phyloP scores from a whole-genome alignment of 2,329 filamentous ascomycete species.

The Talaromyces sp. region DNA sequence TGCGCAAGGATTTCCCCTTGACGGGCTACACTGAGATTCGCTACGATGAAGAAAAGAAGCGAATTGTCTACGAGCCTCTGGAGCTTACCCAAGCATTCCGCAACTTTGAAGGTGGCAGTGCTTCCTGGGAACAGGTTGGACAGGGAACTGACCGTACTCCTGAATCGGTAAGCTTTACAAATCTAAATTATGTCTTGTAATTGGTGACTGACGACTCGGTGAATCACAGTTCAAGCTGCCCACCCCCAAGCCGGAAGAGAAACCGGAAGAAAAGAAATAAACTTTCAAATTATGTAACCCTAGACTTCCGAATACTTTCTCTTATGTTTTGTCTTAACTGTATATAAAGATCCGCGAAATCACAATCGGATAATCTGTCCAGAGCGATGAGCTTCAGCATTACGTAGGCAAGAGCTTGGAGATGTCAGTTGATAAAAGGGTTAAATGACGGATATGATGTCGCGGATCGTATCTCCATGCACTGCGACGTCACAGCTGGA shows the following conservation, averaged over 20 bases:
- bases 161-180: slow-evolving; percentile 50
- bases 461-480: background rate
- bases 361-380: background rate
- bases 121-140: slow-evolving; percentile 65
- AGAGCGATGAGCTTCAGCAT: background rate
- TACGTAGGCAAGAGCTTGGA: background rate
- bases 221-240: slow-evolving; percentile 74
- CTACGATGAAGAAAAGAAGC: slow-evolving; percentile 99
- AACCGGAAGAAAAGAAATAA: slow-evolving; percentile 90
- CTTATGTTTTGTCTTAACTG: slow-evolving; percentile 25
- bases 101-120: slow-evolving; percentile 89
- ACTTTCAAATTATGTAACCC: slow-evolving; percentile 25
- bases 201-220: slow-evolving; percentile 4
- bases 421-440: background rate
- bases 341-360: slow-evolving; percentile 28
- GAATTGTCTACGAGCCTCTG: slow-evolving; percentile 94
- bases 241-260: slow-evolving; percentile 87
- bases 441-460: background rate
- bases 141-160: slow-evolving; percentile 72
- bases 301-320: slow-evolving; percentile 21
- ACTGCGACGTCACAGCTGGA: background rate
- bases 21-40: slow-evolving; percentile 97
- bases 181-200: slow-evolving; percentile 2
- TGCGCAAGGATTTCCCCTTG: slow-evolving; percentile 96
- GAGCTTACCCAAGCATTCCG: slow-evolving; percentile 98